These are phyloP conservation scores for Huntiella savannae DNA, from an alignment of 2,329 filamentous ascomycete species.

Conservation along the genomic window DNA sequence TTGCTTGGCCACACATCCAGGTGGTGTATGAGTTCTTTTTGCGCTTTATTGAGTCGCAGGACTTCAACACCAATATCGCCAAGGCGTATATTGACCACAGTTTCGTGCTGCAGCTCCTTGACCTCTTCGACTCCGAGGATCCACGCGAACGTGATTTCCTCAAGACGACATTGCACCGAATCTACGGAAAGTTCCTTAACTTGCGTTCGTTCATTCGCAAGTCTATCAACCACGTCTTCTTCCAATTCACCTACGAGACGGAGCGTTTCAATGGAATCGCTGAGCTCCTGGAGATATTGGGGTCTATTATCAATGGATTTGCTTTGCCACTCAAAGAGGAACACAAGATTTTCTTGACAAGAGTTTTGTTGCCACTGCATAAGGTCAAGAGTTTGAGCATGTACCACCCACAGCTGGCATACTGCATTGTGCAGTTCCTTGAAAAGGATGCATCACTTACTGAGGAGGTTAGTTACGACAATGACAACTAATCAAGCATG, in stretches of 20 bases:
- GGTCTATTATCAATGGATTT: conserved; percentile 98
- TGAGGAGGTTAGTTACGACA: conserved; percentile 52
- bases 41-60: conserved; percentile 95
- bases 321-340: conserved; percentile 93
- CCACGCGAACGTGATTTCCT: conserved; percentile 91
- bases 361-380: conserved; percentile 82
- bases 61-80: conserved; percentile 99
- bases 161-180: conserved; percentile 92
- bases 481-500: conserved; percentile 8
- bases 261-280: conserved; percentile 97
- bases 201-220: conserved; percentile 89
- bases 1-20: conserved; percentile 98
- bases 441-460: conserved; percentile 95
- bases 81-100: conserved; percentile 98
- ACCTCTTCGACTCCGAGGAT: conserved; percentile 95
- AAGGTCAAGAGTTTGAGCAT: conserved; percentile 99
- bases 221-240: conserved; percentile 99
- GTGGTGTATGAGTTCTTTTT: conserved; percentile 99
- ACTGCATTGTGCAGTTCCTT: conserved; percentile 96
- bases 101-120: conserved; percentile 90
- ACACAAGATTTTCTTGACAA: conserved; percentile 91
- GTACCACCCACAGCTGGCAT: conserved; percentile 96
- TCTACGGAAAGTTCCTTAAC: conserved; percentile 98
- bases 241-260: conserved; percentile 98
- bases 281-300: conserved; percentile 86